Base-by-base conservation (phyloP, 768 basidiomycete species). In the Boletus rubropictus region DNA sequence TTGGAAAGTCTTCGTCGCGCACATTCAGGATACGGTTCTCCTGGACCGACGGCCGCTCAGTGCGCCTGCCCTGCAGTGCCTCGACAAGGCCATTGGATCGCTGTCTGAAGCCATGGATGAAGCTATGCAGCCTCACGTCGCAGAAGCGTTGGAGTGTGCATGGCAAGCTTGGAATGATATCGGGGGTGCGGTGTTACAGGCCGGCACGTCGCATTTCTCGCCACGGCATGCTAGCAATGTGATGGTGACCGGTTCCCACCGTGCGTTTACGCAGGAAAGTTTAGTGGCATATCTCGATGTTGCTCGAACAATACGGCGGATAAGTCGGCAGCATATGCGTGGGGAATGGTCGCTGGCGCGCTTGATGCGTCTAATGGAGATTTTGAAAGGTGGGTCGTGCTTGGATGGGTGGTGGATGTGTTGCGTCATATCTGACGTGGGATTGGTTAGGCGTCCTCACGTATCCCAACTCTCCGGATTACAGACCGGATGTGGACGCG, bases 401-500 rank as follows among this genome's bases (percentile, higher is more conserved):
- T 38, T 40, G 27, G 27, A 28, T 24, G 18, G 17, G 12, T 24
- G 17, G 17, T 9, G 31, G 8, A 21, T 21, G n/a, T 4, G 15
- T 31, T 17, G 29, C 2, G n/a, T 34, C 3, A 11, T 17, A 11
- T 18, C 21, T 53, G 18, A 44, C 43, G 18, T 24, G 14, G 17
- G 15, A 5, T 32, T 35, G 41, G 5, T 53, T 52, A 88, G 86
- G 82, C 22, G 74, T 86, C 29, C 69, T 89, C 54, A 93, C 88
- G 0, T 96, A 96, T 59, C 71, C 82, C 2, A 72, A 74, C 46
- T 93, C 89, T 0, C 82, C 86, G 12, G 91, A 95, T 59, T 95
- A 90, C 62, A 74, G 92, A 34, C 85, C 89, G 2, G 95, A 99
- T 57, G 73, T 93, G 34, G 94, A 98, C 59, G 66, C 71, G 18